Conservation (phyloP, 768 basidiomycete species). For the Termitomyces sp. region DNA sequence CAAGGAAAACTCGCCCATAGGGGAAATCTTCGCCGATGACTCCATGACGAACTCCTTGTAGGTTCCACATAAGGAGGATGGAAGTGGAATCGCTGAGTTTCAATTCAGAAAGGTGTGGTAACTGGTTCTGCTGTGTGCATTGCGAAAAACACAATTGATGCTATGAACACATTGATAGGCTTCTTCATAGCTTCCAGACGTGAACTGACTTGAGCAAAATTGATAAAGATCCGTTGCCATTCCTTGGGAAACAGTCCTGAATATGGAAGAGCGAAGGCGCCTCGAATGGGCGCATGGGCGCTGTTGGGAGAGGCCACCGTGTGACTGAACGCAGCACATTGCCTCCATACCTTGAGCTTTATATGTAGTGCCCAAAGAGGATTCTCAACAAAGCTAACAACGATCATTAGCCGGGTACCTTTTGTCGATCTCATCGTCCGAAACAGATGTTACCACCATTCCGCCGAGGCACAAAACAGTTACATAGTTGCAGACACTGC, state of each 20-base stretch:
- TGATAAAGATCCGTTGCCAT: background rate
- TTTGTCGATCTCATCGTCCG: background rate
- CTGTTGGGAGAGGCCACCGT: background rate
- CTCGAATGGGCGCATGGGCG: background rate
- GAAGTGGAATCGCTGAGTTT: background rate
- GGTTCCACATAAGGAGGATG: background rate
- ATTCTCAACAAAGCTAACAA: background rate
- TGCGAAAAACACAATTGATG: background rate
- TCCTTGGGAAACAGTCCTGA: background rate
- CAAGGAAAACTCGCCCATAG: background rate
- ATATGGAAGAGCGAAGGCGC: slow-evolving; percentile 1
- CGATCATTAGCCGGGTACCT: background rate
- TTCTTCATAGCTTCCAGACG: background rate
- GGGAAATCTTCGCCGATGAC: background rate
- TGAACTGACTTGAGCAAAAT: background rate
- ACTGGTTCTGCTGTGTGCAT: background rate
- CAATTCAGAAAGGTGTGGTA: background rate
- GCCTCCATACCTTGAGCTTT: background rate
- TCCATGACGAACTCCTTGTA: background rate
- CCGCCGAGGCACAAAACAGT: background rate
- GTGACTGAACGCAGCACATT: background rate
- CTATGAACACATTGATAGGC: background rate
- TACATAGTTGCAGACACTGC: slow-evolving; percentile 4
- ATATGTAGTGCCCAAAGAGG: background rate
- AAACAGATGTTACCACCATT: slow-evolving; percentile 11